Evolutionary conservation across 2,329 filamentous ascomycete species (phyloP).

Genomic region (Aspergillus carbonarius): DNA sequence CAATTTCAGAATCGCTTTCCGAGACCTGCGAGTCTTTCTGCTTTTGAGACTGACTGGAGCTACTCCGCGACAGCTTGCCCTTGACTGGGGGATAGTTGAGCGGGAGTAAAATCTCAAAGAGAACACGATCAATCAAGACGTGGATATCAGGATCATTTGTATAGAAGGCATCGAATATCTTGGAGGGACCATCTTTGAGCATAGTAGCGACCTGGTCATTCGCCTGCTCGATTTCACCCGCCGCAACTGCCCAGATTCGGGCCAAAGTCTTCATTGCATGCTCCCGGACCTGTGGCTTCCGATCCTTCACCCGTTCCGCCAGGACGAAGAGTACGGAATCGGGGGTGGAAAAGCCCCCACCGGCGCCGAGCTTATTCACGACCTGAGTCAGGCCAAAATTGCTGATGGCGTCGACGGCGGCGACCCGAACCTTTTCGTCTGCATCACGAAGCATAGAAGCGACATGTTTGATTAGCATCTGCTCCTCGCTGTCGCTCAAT

Average conservation of each 20-base stretch:
- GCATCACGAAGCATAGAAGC: conserved; percentile 80
- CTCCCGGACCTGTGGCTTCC: conserved; percentile 74
- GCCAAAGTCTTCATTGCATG: conserved; percentile 83
- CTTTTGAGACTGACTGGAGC: conserved; percentile 59
- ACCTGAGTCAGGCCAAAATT: conserved; percentile 78
- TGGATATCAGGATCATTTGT: conserved; percentile 87
- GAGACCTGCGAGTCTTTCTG: conserved; percentile 37
- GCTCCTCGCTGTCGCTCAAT: conserved; percentile 78
- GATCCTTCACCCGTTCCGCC: conserved; percentile 85
- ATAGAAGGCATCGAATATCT: conserved; percentile 84
- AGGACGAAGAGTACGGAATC: conserved; percentile 79
- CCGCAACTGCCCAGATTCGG: conserved; percentile 90
- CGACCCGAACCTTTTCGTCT: conserved; percentile 87
- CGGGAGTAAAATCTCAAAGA: conserved; percentile 87
- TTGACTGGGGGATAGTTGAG: conserved; percentile 78
- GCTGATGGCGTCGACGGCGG: conserved; percentile 82
- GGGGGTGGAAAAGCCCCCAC: conserved; percentile 71
- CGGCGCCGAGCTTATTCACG: conserved; percentile 74
- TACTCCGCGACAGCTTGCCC: conserved; percentile 45
- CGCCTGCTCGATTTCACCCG: conserved; percentile 79
- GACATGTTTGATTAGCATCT: conserved; percentile 69
- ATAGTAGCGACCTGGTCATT: conserved; percentile 73
- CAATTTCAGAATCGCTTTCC: conserved; percentile 39
- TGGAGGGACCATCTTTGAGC: conserved; percentile 78
- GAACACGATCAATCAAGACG: conserved; percentile 75